Evolutionary conservation across 169 alveolate genomes (phyloP).

Genomic region (Eimeria tenella): DNA sequence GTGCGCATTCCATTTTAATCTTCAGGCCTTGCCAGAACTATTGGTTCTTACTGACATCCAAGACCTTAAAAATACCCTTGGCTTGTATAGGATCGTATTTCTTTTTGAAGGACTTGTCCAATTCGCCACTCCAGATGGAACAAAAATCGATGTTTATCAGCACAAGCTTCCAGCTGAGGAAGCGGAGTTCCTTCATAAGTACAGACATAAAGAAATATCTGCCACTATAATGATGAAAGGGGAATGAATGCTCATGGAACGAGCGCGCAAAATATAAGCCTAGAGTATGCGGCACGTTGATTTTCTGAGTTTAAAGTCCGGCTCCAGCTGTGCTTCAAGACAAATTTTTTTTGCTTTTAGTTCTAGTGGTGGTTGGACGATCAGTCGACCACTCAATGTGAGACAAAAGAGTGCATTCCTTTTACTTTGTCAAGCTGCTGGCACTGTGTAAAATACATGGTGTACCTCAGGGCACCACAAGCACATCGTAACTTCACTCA

Average conservation of each 20-base stretch:
- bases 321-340: neutral
- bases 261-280: neutral
- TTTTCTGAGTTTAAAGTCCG: neutral
- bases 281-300: neutral
- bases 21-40: constrained; percentile 70
- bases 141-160: constrained; percentile 26
- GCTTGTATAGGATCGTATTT: constrained; percentile 43
- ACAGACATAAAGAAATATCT: constrained; percentile 40
- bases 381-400: no score
- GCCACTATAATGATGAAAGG: constrained; percentile 38
- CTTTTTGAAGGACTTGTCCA: constrained; percentile 77
- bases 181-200: constrained; percentile 57
- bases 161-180: constrained; percentile 23
- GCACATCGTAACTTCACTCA: no score
- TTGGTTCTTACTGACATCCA: constrained; percentile 74
- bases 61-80: constrained; percentile 58
- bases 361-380: neutral
- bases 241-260: neutral
- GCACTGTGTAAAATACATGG: no score
- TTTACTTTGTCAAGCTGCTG: no score
- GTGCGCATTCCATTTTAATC: neutral
- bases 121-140: constrained; percentile 59
- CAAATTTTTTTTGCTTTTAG: neutral
- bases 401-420: no score
- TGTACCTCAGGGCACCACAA: no score